Conservation (phyloP, 345 rosid genomes). For the Eutrema yunnanense region DNA sequence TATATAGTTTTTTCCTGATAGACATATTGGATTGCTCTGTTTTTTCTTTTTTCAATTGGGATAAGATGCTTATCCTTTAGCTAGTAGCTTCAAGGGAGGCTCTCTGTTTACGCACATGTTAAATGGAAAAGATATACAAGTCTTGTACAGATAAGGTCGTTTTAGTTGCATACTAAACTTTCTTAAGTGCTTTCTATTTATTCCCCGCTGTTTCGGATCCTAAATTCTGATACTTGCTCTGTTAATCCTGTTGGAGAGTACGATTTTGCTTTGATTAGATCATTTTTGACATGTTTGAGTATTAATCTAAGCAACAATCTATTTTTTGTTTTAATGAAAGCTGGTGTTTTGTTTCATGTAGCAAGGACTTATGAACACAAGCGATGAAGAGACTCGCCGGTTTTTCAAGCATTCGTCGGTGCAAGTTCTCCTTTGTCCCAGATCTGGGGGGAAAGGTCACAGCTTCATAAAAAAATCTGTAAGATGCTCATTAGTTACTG, state of each 20-base stretch:
- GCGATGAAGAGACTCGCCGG: constrained; percentile 82
- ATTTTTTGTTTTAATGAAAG: not conserved
- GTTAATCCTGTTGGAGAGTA: not conserved
- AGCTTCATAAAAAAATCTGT: constrained; percentile 78
- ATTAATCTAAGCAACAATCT: not conserved
- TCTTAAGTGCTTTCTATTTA: not conserved
- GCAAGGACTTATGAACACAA: constrained; percentile 84
- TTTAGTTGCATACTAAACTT: not conserved
- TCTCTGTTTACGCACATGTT: not conserved
- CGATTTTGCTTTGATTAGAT: not conserved
- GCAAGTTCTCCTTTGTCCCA: constrained; percentile 84
- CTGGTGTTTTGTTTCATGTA: constrained; percentile 30
- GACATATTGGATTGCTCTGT: too few species aligned
- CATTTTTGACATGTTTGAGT: not conserved
- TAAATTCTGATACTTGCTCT: too few species aligned
- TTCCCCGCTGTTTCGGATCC: too few species aligned
- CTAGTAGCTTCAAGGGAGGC: not conserved
- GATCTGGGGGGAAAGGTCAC: constrained; percentile 81
- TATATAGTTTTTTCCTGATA: not conserved
- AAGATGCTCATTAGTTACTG: constrained; percentile 19
- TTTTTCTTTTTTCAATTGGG: not conserved
- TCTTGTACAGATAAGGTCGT: not conserved
- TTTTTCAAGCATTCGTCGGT: constrained; percentile 90
- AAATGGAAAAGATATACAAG: not conserved
- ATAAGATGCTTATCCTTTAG: not conserved